Conservation (phyloP, 371 early-diverging fungal genomes). For the Blakeslea trispora region DNA sequence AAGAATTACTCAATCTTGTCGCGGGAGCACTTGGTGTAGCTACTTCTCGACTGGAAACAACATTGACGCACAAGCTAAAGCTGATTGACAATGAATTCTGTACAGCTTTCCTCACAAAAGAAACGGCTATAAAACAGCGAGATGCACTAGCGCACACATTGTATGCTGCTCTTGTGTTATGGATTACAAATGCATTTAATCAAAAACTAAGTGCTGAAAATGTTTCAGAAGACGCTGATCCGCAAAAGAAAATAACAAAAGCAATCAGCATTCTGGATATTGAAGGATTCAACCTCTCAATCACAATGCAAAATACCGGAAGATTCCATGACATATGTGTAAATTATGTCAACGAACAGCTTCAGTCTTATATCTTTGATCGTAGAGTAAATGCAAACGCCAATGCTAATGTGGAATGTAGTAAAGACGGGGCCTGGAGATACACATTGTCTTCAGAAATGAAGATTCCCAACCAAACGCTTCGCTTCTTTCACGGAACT, state of each 20-base stretch:
- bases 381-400: slow-evolving; percentile 11
- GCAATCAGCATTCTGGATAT: slow-evolving; percentile 76
- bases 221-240: slow-evolving; percentile 24
- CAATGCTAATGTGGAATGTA: slow-evolving; percentile 6
- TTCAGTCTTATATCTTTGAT: slow-evolving; percentile 55
- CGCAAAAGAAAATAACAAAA: slow-evolving; percentile 31
- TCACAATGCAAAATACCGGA: slow-evolving; percentile 7
- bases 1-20: slow-evolving; percentile 70
- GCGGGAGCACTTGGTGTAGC: slow-evolving; percentile 82
- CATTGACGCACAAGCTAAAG: slow-evolving; percentile 65
- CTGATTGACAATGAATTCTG: slow-evolving; percentile 74
- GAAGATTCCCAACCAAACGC: not conserved
- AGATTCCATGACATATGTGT: slow-evolving; percentile 78
- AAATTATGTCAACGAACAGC: slow-evolving; percentile 86
- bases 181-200: slow-evolving; percentile 80
- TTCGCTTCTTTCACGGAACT: slow-evolving; percentile 17
- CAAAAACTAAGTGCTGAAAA: slow-evolving; percentile 56
- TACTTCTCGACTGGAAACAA: slow-evolving; percentile 53
- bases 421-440: slow-evolving; percentile 20
- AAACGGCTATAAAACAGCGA: slow-evolving; percentile 61
- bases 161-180: slow-evolving; percentile 74
- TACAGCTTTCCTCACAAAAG: slow-evolving; percentile 77
- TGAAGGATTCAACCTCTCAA: slow-evolving; percentile 58
- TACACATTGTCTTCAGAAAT: not conserved
- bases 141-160: slow-evolving; percentile 75